Evolutionary conservation across 106 monocot species (phyloP), one percentile per base, ranked within the genome.

Genomic region (Dendrobium catenatum): DNA sequence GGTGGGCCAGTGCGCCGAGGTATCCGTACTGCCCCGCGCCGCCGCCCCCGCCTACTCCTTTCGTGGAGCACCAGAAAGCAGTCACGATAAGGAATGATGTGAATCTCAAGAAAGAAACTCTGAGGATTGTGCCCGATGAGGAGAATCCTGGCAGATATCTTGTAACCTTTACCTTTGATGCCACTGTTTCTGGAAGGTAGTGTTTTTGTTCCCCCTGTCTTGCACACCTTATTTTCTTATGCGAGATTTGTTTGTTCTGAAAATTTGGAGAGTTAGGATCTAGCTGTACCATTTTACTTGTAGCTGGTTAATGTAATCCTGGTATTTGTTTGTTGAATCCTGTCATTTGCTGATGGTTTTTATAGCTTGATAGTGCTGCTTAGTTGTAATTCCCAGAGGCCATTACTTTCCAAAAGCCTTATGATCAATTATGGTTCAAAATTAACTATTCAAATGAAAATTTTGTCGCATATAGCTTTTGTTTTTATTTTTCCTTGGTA

Each of bases 41-140:
- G 4, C 81, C 87, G 1, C 74, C 79, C 0, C 56, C 72, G 47
- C 88, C 85, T 9, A 55, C 85, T 19, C 88, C 93, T 3, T 94
- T 85, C 55, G 87, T 92, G 22, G 94, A 97, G 89, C 94, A 92
- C 82, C 96, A 97, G 86, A 94, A 97, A 87, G 96, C 96, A 0
- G 80, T 94, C 19, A 94, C 96, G 0, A 94, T 97, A 22, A 56
- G 90, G 73, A 97, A 94, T 72, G 94, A 94, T 42, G 92, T 97
- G 16, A 97, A 97, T 78, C 79, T 97, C 24, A 97, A 97, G 90
- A 97, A 97, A 86, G 96, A 97, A 87, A 90, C 88, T 17, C 75
- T 94, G 76, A 90, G 86, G 87, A 79, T 97, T 22, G 96, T 92
- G 80, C 89, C 94, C 1, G 96, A 97, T 59, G 92, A 91, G 67